These are phyloP conservation scores for Pseudocercospora musae DNA, from an alignment of 2,329 filamentous ascomycete genomes.

Conservation along the genomic window DNA sequence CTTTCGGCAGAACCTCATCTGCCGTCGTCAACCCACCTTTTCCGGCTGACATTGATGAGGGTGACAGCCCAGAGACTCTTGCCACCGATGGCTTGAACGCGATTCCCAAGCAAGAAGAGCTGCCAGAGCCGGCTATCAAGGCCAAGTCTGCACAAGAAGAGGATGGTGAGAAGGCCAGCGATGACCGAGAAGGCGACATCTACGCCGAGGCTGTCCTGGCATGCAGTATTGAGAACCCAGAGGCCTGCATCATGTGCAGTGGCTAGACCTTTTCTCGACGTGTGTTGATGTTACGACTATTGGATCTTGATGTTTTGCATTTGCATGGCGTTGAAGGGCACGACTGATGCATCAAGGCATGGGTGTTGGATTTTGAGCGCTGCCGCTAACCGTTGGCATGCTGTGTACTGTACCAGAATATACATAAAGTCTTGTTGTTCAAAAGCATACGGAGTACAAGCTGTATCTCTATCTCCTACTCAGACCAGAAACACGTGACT, in stretches of 20 bases:
- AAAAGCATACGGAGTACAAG: background rate
- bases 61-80: conserved; percentile 74
- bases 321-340: conserved; percentile 15
- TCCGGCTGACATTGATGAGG: conserved; percentile 73
- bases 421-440: conserved; percentile 11
- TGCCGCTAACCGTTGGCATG: conserved; percentile 28
- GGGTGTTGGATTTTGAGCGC: conserved; percentile 14
- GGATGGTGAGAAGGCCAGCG: conserved; percentile 67
- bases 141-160: conserved; percentile 63
- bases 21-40: conserved; percentile 64
- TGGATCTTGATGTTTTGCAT: conserved; percentile 14
- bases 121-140: conserved; percentile 56
- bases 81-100: conserved; percentile 63
- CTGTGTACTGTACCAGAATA: conserved; percentile 22
- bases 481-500: no score
- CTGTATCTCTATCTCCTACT: no score
- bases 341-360: conserved; percentile 13
- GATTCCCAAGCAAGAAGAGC: conserved; percentile 62
- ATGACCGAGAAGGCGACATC: conserved; percentile 82
- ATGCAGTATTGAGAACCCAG: conserved; percentile 97
- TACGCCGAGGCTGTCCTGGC: conserved; percentile 88
- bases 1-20: conserved; percentile 31
- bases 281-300: conserved; percentile 12
- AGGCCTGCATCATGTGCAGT: conserved; percentile 95
- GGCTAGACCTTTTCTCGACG: conserved; percentile 52